phyloP scores from a whole-genome alignment of 371 early-diverging fungal species.

The Mucor lusitanicus region DNA sequence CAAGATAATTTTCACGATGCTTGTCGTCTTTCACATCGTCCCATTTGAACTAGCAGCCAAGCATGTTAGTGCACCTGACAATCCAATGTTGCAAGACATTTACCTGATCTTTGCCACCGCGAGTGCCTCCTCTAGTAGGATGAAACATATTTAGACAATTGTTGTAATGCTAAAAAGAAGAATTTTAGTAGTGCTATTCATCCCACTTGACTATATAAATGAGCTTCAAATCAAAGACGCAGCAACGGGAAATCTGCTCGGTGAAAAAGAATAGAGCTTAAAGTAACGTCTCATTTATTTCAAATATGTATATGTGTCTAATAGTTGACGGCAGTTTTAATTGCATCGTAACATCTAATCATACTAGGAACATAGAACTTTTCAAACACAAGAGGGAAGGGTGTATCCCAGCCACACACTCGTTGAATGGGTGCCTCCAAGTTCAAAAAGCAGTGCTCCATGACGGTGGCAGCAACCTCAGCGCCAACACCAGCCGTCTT shows the following conservation, averaged over 20 bases:
- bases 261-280: background rate
- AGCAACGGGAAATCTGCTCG: too few species aligned
- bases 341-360: conserved; percentile 88
- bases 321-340: conserved; percentile 76
- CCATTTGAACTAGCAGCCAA: conserved; percentile 48
- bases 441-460: conserved; percentile 83
- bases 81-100: background rate
- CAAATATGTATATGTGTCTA: conserved; percentile 49
- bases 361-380: conserved; percentile 93
- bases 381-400: conserved; percentile 96
- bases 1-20: conserved; percentile 85
- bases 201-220: background rate
- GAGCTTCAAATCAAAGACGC: background rate
- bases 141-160: conserved; percentile 38
- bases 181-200: background rate
- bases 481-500: conserved; percentile 92
- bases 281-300: conserved; percentile 1
- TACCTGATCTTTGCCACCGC: conserved; percentile 68
- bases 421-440: conserved; percentile 88
- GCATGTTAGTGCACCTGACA: background rate
- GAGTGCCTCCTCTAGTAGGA: conserved; percentile 58
- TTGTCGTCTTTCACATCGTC: conserved; percentile 83
- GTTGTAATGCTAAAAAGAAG: background rate
- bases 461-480: conserved; percentile 92
- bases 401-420: conserved; percentile 91